A percentile compares a stretch with the other conserved stretches of the same genome.
These are phyloP conservation scores for Aspergillus nomiae DNA, from an alignment of 2,329 filamentous ascomycete species.

Conservation along the genomic window DNA sequence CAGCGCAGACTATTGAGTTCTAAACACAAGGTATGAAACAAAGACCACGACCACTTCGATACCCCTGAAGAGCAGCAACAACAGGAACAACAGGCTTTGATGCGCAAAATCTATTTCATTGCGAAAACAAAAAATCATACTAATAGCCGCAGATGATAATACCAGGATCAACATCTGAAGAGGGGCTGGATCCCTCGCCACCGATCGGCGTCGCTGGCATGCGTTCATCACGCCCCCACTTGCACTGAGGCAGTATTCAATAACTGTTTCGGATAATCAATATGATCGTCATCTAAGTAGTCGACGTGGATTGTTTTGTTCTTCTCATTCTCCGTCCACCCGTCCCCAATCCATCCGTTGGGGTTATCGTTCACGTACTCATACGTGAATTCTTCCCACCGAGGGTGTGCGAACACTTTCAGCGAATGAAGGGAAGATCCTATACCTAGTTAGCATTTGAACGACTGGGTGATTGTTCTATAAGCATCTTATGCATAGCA, in stretches of 20 bases:
- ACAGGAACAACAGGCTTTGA: background rate
- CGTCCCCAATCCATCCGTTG: constrained; percentile 36
- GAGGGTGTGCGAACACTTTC: constrained; percentile 35
- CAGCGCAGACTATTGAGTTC: background rate
- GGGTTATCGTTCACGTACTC: constrained; percentile 38
- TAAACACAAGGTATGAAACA: background rate
- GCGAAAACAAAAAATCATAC: background rate
- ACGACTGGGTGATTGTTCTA: background rate
- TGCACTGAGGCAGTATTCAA: background rate
- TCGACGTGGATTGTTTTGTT: constrained; percentile 33
- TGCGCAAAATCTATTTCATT: background rate
- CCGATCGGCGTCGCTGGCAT: background rate
- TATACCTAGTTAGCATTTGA: constrained; percentile 10
- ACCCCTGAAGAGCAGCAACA: background rate
- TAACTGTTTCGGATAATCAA: constrained; percentile 32
- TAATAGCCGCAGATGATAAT: too few species aligned
- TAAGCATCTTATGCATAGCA: background rate
- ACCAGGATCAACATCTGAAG: background rate
- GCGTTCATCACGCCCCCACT: background rate
- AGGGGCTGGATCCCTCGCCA: background rate
- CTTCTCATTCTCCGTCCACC: constrained; percentile 38
- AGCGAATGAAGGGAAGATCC: constrained; percentile 41
- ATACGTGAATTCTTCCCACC: constrained; percentile 44
- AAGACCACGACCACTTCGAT: background rate
- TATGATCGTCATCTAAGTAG: constrained; percentile 39